Base-by-base conservation (phyloP, 225 moss, liverwort and hornwort genomes). In the Climacium dendroides region DNA sequence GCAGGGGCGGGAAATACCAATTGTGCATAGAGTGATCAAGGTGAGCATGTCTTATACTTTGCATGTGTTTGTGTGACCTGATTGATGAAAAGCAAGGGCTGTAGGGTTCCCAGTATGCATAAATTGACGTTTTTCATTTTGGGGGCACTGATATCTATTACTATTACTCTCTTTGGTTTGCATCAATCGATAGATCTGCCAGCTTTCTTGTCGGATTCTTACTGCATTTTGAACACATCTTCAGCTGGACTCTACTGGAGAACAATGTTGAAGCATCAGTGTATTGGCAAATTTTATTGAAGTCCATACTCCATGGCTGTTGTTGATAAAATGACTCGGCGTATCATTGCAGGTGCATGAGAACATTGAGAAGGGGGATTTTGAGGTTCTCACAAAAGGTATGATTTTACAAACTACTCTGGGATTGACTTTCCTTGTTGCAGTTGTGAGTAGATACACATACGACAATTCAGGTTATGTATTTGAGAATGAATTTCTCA, bases 11-110 rank as follows among this genome's bases (percentile, higher is more conserved):
- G 89, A 91, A 52, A 92, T 94, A 74, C 94, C 94, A 74, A 94
- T 94, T 88, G 94, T 94, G 83, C 94, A 94, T 85, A 92, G 94
- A 86, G 94, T 94, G 65, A 94, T 94, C 73, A 94, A 94, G 94
- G 94, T 94, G 82, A 84, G 90, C 25, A 67, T 81, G 52, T 62
- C 19, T 50, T 54, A 9, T 22, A 55, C 19, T 78, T 17, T 87
- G 81, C 47, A 52, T 58, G 52, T 78, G 64, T 66, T 45, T 70
- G 41, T 72, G 85, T 74, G 39, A 87, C 37, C 55, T 82, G 53
- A n/a, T 60, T 86, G 83, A 64, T 72, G 72, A 60, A 59, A 82
- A 84, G 19, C 60, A 60, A 83, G 71, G 41, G 19, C 66, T 83
- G 28, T 55, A 61, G 74, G 61, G 74, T 60, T 20, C 72, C 32